Base-by-base conservation (phyloP, 352 stramenopile species). In the Phytophthora nicotianae region DNA sequence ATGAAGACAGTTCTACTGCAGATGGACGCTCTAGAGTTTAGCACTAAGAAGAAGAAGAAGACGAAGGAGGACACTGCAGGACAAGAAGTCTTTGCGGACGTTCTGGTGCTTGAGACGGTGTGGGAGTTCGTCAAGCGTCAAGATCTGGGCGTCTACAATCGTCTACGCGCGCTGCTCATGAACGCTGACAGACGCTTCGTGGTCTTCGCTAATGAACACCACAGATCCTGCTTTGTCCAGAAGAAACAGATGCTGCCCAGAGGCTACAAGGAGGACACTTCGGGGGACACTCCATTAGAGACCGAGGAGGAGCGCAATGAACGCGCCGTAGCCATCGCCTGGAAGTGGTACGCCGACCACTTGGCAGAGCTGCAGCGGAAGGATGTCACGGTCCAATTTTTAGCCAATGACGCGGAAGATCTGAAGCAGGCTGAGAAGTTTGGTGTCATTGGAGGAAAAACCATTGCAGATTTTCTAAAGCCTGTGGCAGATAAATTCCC, bases 171-270 rank as follows among this genome's bases (percentile, higher is more conserved):
- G 27, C 74, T 98, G 61, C 63, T 98, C 37, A 90, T 86, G 72
- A 91, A 90, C 58, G 61, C 67, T 1, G 81, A 92, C 48, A 76
- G 91, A 19, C 83, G 85, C 24, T 97, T 97, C 62, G 72, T 98
- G 9, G 87, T 98, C 32, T 98, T 98, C 57, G 88, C 95, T 17
- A 98, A 98, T 60, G 89, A 98, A 56, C 90, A 98, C 65, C 88
- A 97, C 55, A 75, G 82, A 41, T 75, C 83, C 17, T 90, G 85
- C 19, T 96, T 82, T 50, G 75, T 90, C 42, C 75, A 83, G 49
- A 88, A 88, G 70, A 67, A 78, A 17, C 72, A 73, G 38, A 61
- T 72, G 29, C 35, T 80, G 33, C 73, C 72, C 0, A 33, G 23
- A 53, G 69, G 53, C 1, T 75, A 70, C n/a, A 29, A 45, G 9